Conservation (phyloP, 208 protist species). For the Leishmania braziliensis region DNA sequence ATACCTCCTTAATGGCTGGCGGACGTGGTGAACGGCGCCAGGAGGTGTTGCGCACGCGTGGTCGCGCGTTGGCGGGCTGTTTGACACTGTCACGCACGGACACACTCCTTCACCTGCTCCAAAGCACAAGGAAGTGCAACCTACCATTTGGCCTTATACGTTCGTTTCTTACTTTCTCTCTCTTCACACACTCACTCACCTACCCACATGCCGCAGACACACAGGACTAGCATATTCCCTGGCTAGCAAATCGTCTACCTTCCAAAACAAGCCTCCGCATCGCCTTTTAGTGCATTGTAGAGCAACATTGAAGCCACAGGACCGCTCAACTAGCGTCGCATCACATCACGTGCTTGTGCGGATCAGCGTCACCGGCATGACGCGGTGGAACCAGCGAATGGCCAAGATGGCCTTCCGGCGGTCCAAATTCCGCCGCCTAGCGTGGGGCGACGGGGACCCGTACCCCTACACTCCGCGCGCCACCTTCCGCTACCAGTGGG, state of each 20-base stretch:
- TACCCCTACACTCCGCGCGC: conserved; percentile 90
- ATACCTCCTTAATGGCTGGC: neutral
- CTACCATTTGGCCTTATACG: neutral
- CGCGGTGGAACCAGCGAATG: conserved; percentile 90
- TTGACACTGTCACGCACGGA: neutral
- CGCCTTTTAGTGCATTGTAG: neutral
- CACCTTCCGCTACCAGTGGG: conserved; percentile 91
- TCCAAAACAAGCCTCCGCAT: neutral
- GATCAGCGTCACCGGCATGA: conserved; percentile 31
- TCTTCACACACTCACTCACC: too few species aligned
- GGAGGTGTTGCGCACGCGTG: neutral
- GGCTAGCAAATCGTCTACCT: neutral
- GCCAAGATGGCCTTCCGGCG: conserved; percentile 90
- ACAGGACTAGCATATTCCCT: neutral
- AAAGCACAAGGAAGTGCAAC: neutral
- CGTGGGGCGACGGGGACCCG: conserved; percentile 88
- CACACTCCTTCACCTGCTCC: neutral
- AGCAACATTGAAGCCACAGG: neutral
- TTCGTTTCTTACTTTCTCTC: neutral
- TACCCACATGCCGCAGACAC: neutral
- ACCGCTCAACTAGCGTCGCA: neutral
- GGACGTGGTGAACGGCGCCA: neutral
- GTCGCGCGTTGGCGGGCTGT: neutral
- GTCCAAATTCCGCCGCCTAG: conserved; percentile 87
- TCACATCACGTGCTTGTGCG: neutral